Percentiles rank a stretch among this genome's conserved stretches.
Evolutionary conservation across 805 yeast species (phyloP).

Genomic region (Tetrapisispora taiwanensis): DNA sequence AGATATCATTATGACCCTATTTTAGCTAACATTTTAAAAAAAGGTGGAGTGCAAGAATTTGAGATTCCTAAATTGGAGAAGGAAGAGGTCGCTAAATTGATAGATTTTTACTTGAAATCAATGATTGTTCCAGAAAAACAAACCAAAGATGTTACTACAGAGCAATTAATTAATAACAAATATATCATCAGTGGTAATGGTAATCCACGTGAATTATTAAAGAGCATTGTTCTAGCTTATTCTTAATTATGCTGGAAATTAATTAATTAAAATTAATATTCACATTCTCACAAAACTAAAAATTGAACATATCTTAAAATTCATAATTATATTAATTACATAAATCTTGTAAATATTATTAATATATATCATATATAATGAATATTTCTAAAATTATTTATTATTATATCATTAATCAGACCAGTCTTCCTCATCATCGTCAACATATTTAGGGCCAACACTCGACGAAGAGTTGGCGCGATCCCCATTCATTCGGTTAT

Average conservation of each 20-base stretch:
- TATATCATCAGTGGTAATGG: conserved; percentile 56
- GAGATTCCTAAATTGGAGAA: conserved; percentile 36
- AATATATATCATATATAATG: background rate
- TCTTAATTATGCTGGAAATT: background rate
- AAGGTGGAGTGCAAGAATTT: conserved; percentile 31
- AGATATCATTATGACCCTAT: conserved; percentile 41
- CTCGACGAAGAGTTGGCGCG: background rate
- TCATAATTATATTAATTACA: background rate
- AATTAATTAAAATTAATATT: too few species aligned
- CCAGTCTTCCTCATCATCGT: conserved; percentile 28
- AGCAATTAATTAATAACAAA: conserved; percentile 36
- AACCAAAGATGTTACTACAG: conserved; percentile 23
- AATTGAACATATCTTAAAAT: background rate
- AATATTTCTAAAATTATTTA: background rate
- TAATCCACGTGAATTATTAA: conserved; percentile 45
- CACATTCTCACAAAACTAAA: too few species aligned
- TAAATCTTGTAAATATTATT: conserved; percentile 9
- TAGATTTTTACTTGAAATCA: conserved; percentile 33
- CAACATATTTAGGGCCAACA: conserved; percentile 22
- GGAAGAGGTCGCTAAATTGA: conserved; percentile 35
- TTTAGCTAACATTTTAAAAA: conserved; percentile 39
- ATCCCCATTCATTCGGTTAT: conserved; percentile 1
- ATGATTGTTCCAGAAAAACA: conserved; percentile 33
- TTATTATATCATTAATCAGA: conserved; percentile 16
- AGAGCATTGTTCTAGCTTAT: conserved; percentile 22